A percentile compares a stretch with the other conserved stretches of the same genome.
Conservation (phyloP, 2,329 filamentous ascomycete species). For the Trichoderma cornu-damae region DNA sequence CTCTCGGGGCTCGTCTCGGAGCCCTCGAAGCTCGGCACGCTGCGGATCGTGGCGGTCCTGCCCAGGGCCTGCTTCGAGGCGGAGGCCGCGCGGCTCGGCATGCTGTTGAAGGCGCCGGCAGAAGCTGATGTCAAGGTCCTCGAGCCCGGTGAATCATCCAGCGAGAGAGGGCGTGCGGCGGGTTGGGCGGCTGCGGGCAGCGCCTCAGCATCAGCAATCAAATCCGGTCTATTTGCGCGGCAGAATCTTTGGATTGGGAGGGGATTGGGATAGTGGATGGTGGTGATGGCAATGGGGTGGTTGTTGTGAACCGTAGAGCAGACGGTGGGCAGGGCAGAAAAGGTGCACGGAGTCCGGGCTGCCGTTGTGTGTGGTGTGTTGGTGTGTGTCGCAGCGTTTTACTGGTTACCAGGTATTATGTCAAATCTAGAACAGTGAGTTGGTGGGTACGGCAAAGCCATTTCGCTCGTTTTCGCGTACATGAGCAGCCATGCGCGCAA, state of each 20-base stretch:
- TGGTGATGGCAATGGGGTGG: neutral
- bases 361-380: no score
- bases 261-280: neutral
- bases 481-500: slow-evolving; percentile 13
- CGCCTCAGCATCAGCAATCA: slow-evolving; percentile 24
- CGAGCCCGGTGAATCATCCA: slow-evolving; percentile 29
- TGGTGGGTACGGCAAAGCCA: neutral
- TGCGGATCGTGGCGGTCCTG: slow-evolving; percentile 48
- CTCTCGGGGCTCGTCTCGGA: slow-evolving; percentile 43
- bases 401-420: neutral
- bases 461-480: slow-evolving; percentile 13
- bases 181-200: slow-evolving; percentile 5
- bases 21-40: slow-evolving; percentile 52
- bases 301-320: no score
- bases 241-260: neutral
- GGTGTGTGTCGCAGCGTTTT: no score
- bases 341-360: neutral
- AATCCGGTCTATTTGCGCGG: neutral
- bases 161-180: slow-evolving; percentile 18
- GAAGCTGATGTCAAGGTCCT: slow-evolving; percentile 37
- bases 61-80: slow-evolving; percentile 32
- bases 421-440: no score
- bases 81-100: slow-evolving; percentile 32
- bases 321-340: neutral
- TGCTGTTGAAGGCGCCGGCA: slow-evolving; percentile 38